These are phyloP conservation scores for Vararia minispora DNA, from an alignment of 768 basidiomycete genomes.

Conservation along the genomic window DNA sequence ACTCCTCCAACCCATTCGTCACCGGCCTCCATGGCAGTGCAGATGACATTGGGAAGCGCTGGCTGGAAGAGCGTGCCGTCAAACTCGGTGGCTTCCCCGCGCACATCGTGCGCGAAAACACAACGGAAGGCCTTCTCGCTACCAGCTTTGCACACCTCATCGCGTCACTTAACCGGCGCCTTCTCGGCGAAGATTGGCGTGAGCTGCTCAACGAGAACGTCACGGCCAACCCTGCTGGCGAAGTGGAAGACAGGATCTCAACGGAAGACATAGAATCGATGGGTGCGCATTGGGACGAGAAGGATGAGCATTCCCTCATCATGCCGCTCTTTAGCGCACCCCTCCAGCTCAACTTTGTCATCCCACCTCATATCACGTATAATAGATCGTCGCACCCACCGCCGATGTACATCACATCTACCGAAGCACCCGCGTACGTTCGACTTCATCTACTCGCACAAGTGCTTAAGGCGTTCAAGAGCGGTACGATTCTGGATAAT, in stretches of 20 bases:
- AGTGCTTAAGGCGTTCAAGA: constrained; percentile 46
- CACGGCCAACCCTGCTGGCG: not conserved
- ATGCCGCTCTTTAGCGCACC: constrained; percentile 57
- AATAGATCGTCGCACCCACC: constrained; percentile 40
- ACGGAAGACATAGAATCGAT: constrained; percentile 23
- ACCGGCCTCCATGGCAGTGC: constrained; percentile 51
- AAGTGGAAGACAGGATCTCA: constrained; percentile 27
- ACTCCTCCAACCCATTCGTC: constrained; percentile 61
- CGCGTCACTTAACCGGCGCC: constrained; percentile 38
- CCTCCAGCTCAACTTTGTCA: constrained; percentile 55
- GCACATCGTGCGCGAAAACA: constrained; percentile 50
- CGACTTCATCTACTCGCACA: constrained; percentile 70
- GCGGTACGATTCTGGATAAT: constrained; percentile 42
- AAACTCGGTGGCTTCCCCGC: constrained; percentile 81
- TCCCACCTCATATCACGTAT: constrained; percentile 34
- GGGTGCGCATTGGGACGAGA: constrained; percentile 37
- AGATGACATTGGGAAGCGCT: constrained; percentile 57
- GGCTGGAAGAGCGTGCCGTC: constrained; percentile 70
- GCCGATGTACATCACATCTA: constrained; percentile 67
- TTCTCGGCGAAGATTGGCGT: constrained; percentile 35
- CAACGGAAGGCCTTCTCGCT: constrained; percentile 24
- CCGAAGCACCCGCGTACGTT: constrained; percentile 64
- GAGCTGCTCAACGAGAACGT: constrained; percentile 8
- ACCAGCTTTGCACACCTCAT: constrained; percentile 46
- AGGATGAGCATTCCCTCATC: constrained; percentile 30